phyloP scores from a whole-genome alignment of 2,329 filamentous ascomycete genomes.

The Lachnellula subtilissima region DNA sequence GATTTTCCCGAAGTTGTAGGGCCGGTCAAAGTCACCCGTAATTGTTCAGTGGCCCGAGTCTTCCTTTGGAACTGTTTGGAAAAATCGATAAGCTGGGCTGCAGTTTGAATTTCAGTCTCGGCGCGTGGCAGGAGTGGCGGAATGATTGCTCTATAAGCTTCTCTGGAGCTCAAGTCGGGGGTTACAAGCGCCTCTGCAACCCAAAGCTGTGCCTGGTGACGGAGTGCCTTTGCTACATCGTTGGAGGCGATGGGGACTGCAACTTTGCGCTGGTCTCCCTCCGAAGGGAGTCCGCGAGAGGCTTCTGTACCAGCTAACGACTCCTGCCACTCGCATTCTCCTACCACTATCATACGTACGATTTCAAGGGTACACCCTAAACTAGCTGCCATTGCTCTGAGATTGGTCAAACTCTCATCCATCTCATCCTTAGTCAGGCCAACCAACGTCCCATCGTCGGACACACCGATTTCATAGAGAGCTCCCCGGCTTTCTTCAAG shows the following conservation, averaged over 20 bases:
- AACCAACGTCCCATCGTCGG: slow-evolving; percentile 87
- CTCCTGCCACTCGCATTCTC: slow-evolving; percentile 68
- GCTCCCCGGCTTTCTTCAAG: slow-evolving; percentile 91
- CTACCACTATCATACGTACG: slow-evolving; percentile 76
- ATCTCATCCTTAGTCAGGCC: slow-evolving; percentile 87
- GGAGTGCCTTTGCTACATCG: slow-evolving; percentile 15
- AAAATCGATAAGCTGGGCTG: neutral
- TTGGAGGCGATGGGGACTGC: neutral
- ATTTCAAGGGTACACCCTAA: slow-evolving; percentile 83
- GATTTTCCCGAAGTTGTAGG: slow-evolving; percentile 92
- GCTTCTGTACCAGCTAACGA: slow-evolving; percentile 1
- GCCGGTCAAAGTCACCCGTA: slow-evolving; percentile 82
- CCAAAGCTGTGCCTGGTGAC: slow-evolving; percentile 58
- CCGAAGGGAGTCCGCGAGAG: neutral
- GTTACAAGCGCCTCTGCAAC: slow-evolving; percentile 89
- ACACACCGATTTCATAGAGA: slow-evolving; percentile 92
- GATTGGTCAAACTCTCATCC: slow-evolving; percentile 79
- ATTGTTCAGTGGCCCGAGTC: slow-evolving; percentile 51
- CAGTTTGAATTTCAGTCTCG: neutral
- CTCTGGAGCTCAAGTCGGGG: slow-evolving; percentile 54
- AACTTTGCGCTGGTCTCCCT: slow-evolving; percentile 2
- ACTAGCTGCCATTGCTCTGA: slow-evolving; percentile 87
- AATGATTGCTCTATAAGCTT: neutral
- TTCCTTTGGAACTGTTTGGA: neutral
- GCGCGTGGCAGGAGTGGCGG: neutral